These are phyloP conservation scores for Monosporascus sp. DNA, from an alignment of 2,329 filamentous ascomycete genomes.

Conservation along the genomic window DNA sequence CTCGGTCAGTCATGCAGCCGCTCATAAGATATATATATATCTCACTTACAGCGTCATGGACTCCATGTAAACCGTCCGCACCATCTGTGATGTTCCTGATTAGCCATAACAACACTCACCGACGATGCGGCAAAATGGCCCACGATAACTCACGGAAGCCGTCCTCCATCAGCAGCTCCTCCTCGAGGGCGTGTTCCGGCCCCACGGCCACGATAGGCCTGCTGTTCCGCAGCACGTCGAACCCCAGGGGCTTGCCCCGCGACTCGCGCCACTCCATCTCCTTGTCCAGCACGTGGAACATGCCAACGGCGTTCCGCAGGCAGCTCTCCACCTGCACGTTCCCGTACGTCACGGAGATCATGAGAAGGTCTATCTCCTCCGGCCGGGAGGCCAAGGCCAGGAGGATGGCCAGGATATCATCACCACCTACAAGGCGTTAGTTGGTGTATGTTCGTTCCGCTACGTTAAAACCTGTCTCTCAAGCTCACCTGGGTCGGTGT, in stretches of 20 bases:
- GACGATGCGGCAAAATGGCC: neutral
- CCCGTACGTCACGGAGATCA: constrained; percentile 88
- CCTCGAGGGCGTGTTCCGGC: constrained; percentile 77
- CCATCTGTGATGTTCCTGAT: constrained; percentile 51
- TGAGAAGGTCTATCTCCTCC: constrained; percentile 77
- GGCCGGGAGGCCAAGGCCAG: constrained; percentile 75
- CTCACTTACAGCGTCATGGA: constrained; percentile 53
- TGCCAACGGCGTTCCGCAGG: constrained; percentile 77
- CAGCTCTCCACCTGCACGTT: constrained; percentile 88
- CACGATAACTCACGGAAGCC: constrained; percentile 72
- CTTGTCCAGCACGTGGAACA: constrained; percentile 89
- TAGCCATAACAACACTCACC: constrained; percentile 1
- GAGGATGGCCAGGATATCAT: constrained; percentile 85
- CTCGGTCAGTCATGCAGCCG: constrained; percentile 2
- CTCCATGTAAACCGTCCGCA: constrained; percentile 68
- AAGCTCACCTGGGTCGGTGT: constrained; percentile 76
- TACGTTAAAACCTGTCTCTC: neutral
- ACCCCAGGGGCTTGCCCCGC: constrained; percentile 63
- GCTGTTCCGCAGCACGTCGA: constrained; percentile 62
- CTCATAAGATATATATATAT: neutral
- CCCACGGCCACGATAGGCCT: constrained; percentile 86
- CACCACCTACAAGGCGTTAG: constrained; percentile 56
- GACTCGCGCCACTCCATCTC: constrained; percentile 78
- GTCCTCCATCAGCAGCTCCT: constrained; percentile 73
- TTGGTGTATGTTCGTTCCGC: neutral